Evolutionary conservation across 1,284 basidiomycete species (phyloP).

Genomic region (Papiliotrema fonsecae): DNA sequence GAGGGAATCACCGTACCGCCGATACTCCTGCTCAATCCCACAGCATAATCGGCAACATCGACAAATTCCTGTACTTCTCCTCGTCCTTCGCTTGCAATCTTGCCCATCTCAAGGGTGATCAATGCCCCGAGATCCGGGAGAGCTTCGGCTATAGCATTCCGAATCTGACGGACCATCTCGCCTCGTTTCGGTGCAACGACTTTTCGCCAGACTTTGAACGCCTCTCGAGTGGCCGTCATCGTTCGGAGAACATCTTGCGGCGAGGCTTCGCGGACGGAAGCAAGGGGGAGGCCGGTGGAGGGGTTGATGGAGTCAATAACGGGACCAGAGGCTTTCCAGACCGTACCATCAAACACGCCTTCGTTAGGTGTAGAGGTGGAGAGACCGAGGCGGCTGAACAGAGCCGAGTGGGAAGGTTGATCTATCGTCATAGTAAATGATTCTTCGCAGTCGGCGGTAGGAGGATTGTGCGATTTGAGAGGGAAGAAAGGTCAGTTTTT

Average conservation of each 20-base stretch:
- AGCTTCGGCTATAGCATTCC: conserved; percentile 68
- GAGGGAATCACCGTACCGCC: conserved; percentile 73
- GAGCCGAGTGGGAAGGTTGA: background rate
- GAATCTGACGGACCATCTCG: conserved; percentile 75
- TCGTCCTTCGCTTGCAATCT: conserved; percentile 76
- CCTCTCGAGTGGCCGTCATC: conserved; percentile 62
- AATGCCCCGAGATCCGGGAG: conserved; percentile 71
- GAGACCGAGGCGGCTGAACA: conserved; percentile 16
- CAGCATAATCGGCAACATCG: conserved; percentile 74
- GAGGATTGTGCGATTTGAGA: no score
- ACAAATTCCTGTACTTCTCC: conserved; percentile 90
- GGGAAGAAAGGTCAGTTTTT: no score
- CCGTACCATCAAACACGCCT: conserved; percentile 28
- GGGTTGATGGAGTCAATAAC: conserved; percentile 13
- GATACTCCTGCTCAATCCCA: conserved; percentile 82
- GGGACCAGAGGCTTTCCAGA: conserved; percentile 9
- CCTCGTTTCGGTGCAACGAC: conserved; percentile 77
- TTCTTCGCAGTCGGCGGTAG: no score
- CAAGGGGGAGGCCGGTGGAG: conserved; percentile 14
- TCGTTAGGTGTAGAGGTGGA: conserved; percentile 7
- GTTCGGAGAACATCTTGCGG: conserved; percentile 62
- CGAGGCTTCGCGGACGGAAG: conserved; percentile 53
- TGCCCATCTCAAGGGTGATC: conserved; percentile 69
- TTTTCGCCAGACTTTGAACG: conserved; percentile 62
- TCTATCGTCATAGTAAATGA: conserved; percentile 1